Evolutionary conservation across 768 basidiomycete genomes (phyloP).

Genomic region (Suillus sp.): DNA sequence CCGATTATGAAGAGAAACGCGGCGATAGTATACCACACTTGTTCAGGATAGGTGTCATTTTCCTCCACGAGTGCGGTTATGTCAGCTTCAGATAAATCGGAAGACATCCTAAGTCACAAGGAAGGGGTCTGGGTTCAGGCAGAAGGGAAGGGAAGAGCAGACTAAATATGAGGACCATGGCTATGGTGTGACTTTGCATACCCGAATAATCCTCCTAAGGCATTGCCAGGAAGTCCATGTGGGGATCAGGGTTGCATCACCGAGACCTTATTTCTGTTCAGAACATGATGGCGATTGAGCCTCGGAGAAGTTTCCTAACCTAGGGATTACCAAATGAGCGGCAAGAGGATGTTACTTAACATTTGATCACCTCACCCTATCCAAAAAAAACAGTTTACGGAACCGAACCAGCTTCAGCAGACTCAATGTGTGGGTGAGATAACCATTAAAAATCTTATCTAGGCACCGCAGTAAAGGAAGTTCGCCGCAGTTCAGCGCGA

Average conservation of each 20-base stretch:
- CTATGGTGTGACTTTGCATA: neutral
- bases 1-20: conserved; percentile 20
- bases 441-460: neutral
- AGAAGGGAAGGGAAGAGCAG: neutral
- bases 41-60: conserved; percentile 17
- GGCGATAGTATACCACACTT: conserved; percentile 18
- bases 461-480: neutral
- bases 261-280: neutral
- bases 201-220: neutral
- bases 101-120: neutral
- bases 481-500: neutral
- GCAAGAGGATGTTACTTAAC: neutral
- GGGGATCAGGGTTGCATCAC: neutral
- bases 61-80: neutral
- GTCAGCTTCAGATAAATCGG: neutral
- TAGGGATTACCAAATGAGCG: neutral
- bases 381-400: neutral
- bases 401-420: neutral
- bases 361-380: neutral
- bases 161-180: neutral
- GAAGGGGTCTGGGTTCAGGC: neutral
- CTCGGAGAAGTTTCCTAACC: neutral
- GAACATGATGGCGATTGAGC: neutral
- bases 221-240: neutral
- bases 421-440: neutral